These are phyloP conservation scores for Typha latifolia DNA, from an alignment of 176 grass and related monocot species.

Conservation along the genomic window DNA sequence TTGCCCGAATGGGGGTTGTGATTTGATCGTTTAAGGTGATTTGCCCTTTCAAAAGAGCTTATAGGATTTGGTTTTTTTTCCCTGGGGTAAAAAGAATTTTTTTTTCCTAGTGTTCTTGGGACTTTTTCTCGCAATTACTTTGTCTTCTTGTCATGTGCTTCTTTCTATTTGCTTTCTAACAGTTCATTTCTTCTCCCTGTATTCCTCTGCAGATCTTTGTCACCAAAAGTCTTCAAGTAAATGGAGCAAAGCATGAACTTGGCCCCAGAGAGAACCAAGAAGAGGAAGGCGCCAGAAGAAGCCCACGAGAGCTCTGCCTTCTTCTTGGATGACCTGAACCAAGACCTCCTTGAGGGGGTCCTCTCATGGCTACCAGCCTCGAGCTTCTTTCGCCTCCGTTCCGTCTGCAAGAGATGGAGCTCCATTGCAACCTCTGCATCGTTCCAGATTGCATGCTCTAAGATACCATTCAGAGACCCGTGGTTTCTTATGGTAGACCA, in stretches of 20 bases:
- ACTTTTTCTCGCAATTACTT: no score
- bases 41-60: no score
- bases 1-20: no score
- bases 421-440: conserved; percentile 31
- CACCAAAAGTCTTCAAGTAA: no score
- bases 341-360: conserved; percentile 75
- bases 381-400: conserved; percentile 65
- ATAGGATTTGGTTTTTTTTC: no score
- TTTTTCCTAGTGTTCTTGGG: no score
- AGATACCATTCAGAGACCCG: conserved; percentile 35
- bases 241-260: background rate
- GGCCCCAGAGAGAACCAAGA: conserved; percentile 2
- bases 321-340: conserved; percentile 41
- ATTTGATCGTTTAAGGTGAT: no score
- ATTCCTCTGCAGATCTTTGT: no score
- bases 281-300: conserved; percentile 15
- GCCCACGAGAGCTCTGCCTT: background rate
- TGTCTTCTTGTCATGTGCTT: no score
- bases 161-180: no score
- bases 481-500: conserved; percentile 89
- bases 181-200: no score
- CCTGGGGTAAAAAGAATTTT: no score
- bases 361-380: conserved; percentile 56
- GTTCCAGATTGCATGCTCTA: conserved; percentile 58
- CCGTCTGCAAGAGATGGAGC: conserved; percentile 51